Base-by-base conservation (phyloP, 345 rosid genomes). In the Mallotus nudiflorus region DNA sequence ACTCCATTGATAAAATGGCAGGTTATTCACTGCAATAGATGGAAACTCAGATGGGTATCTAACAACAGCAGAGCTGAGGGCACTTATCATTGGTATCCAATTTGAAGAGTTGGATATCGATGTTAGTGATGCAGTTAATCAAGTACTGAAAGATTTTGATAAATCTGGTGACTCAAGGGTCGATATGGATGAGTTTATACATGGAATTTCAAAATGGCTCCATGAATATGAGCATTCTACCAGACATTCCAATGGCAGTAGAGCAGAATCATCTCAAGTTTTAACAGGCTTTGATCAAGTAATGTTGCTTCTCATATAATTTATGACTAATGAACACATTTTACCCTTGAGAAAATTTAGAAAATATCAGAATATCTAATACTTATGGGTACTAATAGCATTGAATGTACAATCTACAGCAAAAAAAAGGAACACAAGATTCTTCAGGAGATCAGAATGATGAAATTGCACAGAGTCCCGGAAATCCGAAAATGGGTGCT, bases 121-220 rank as follows among this genome's bases (percentile, higher is more conserved):
- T 54, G 67, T 46, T 22, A 76, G 70, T 25, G 27, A 64, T 67
- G 50, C 50, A 20, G 74, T 78, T 39, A 82, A 58, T 16, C 72
- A 82, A 45, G 77, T 78, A 28, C 51, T 78, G 33, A 75, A 59
- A 72, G 78, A 82, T 40, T 75, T 82, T 39, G 85, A 82, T 55
- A 51, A 72, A 4, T 77, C 72, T 49, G 46, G 70, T 7, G 74
- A 82, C 62, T 53, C 62, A 18, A 64, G 57, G 25, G 73, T 82
- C 40, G 57, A 73, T 42, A 68, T 72, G 66, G 80, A 78, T 9
- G 78, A 78, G 56, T 82, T 82, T 48, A 33, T 72, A 2, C 18
- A 2, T 33, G 82, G 80, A 40, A 69, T 82, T 63, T 55, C 70
- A 4, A 78, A 62, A 35, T 78, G 80, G 85, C 74, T 82, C 5